Base-by-base conservation (phyloP, 306 rosid genomes). In the Geum urbanum region DNA sequence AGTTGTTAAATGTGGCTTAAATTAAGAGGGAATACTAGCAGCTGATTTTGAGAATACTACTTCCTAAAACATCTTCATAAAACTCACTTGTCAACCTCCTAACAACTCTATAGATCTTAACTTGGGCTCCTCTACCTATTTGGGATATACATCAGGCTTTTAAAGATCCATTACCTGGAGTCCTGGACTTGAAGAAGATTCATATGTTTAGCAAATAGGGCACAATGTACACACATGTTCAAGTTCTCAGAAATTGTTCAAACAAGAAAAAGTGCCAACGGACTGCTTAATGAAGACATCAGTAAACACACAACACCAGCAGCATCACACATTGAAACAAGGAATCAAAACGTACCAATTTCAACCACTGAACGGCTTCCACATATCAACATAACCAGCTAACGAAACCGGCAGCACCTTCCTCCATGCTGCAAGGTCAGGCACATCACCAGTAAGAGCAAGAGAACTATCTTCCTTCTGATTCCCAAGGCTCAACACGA, bases 361-460 rank as follows among this genome's bases (percentile, higher is more conserved):
- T 61, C 54, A 75, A 32, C 60, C 9, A 4, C 75, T 45, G 54
- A 73, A 88, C 0, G 80, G 83, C 32, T 11, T 80, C 96, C 92
- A 90, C 75, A 69, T 48, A 40, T 88, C 83, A 0, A 79, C 74
- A 55, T 85, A 90, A 41, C 72, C 72, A 69, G 70, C 74, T 57
- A 94, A 66, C 27, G 88, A 70, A 32, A 55, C 59, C 0, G 75
- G 87, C 52, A 94, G 90, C 8, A 5, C 63, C 32, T 72, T 84
- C 85, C 79, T 94, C 98, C 97, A 90, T 0, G 57, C 62, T 2
- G 69, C 83, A 16, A 47, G 52, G 22, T 83, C 81, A 15, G 96
- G 96, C 44, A 83, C 61, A 53, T 81, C 84, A 8, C 97, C 98
- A 0, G 96, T 94, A 46, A 90, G 90, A 76, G 97, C 98, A 51